Base-by-base conservation (phyloP, 2,329 filamentous ascomycete genomes). In the Clonostachys solani region DNA sequence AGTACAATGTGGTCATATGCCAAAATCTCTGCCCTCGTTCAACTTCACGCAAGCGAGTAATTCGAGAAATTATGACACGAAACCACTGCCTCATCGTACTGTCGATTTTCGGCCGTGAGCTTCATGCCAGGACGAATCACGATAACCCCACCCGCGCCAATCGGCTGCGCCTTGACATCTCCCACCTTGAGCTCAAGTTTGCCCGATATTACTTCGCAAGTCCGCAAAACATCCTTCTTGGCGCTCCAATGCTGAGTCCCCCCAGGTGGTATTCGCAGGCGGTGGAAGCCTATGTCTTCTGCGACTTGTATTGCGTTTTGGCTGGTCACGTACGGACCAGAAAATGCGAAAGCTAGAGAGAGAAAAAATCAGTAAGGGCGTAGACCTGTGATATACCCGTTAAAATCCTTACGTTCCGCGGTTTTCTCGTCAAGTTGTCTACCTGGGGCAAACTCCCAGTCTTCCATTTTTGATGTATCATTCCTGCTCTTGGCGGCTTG, bases 111-210 rank as follows among this genome's bases (percentile, higher is more conserved):
- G 5, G 69, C 65, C 16, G 56, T 59, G 51, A 69, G 74, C 2
- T 47, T 46, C 44, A 57, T 59, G 0, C 69, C 68, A 0, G 71
- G 64, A 18, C 57, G 60, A 36, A 78, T 60, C 43, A 64, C 61
- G 50, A 78, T 73, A 53, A 72, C 60, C 23, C 75, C 72, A 45
- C 72, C 65, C 1, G 64, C 61, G 0, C 75, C 75, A 4, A 77
- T 55, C 1, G 56, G 51, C 38, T 76, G 71, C 5, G 62, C 56
- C n/a, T 63, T 53, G 23, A 6, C 23, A 4, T 59, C 60, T 3
- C 55, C 65, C 40, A 66, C 62, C 35, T 60, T 68, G 2, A 75
- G 59, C 16, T 58, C 59, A 2, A 74, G 51, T 50, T 75, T 75
- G 29, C 72, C 72, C 1, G 59, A 49, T 1, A 65, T 64, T 2